Conservation (phyloP, 495 filamentous ascomycete species). For the Aspergillus avenaceus region DNA sequence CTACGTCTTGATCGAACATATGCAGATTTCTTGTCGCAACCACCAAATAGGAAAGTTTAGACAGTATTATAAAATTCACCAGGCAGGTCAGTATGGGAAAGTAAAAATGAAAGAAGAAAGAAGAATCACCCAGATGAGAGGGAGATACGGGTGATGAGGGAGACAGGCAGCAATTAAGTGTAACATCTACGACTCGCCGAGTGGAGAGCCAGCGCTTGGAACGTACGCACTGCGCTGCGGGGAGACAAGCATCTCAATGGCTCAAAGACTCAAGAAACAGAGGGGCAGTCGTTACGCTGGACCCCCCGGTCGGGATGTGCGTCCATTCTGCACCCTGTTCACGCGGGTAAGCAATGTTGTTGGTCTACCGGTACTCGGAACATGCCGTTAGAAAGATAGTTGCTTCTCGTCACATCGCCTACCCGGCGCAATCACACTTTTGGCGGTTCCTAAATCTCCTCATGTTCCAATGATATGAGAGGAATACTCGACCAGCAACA, state of each 20-base stretch:
- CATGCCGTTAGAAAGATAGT: constrained; percentile 6
- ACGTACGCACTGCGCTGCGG: constrained; percentile 3
- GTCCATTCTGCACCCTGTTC: constrained; percentile 4
- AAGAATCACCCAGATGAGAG: neutral
- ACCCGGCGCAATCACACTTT: constrained; percentile 9
- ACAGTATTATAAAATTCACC: neutral
- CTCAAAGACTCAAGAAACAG: neutral
- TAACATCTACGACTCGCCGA: neutral
- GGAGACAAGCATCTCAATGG: constrained; percentile 6
- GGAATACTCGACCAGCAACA: neutral
- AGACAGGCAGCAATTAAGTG: constrained; percentile 9
- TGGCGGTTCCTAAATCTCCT: constrained; percentile 5
- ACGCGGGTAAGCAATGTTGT: constrained; percentile 5
- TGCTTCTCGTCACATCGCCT: constrained; percentile 14
- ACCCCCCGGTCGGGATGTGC: neutral
- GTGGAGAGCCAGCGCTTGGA: constrained; percentile 5
- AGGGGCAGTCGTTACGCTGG: constrained; percentile 4
- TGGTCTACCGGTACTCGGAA: constrained; percentile 12
- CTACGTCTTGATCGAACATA: neutral
- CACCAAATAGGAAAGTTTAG: no score
- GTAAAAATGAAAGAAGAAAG: neutral
- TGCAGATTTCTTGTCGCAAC: neutral
- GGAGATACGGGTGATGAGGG: neutral
- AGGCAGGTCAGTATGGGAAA: neutral
- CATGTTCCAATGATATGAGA: constrained; percentile 8